Percentiles rank a stretch among this genome's conserved stretches.
phyloP scores from a whole-genome alignment of 805 yeast species.

The Scheffersomyces ergatensis region DNA sequence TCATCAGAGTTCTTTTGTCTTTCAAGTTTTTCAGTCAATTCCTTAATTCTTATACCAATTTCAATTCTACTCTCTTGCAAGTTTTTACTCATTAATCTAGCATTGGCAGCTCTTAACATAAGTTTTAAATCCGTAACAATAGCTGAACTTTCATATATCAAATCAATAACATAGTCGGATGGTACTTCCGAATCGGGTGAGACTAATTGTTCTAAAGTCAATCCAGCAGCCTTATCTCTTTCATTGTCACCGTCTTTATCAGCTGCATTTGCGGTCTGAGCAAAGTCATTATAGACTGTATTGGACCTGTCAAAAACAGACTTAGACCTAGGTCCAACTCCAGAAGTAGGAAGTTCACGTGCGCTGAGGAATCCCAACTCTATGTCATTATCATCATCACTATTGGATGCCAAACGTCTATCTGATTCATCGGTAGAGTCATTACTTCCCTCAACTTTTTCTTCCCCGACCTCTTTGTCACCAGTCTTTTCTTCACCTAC shows the following conservation, averaged over 20 bases:
- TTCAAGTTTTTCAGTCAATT: constrained; percentile 14
- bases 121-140: constrained; percentile 63
- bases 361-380: constrained; percentile 30
- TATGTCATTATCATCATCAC: constrained; percentile 26
- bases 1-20: constrained; percentile 7
- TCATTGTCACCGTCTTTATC: constrained; percentile 16
- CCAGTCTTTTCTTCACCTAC: neutral
- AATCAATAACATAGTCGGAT: constrained; percentile 51
- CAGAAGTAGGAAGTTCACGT: constrained; percentile 13
- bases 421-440: constrained; percentile 25
- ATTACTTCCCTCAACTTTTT: neutral
- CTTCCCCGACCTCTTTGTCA: neutral
- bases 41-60: constrained; percentile 21
- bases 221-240: constrained; percentile 10
- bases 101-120: constrained; percentile 56
- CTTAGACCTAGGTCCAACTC: constrained; percentile 29
- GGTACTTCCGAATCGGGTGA: constrained; percentile 57
- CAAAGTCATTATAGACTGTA: constrained; percentile 7
- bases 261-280: constrained; percentile 12
- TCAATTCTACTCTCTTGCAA: constrained; percentile 30
- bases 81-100: constrained; percentile 45
- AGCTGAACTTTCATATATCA: constrained; percentile 61
- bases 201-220: constrained; percentile 58
- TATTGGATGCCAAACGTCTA: constrained; percentile 15
- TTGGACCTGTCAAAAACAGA: constrained; percentile 35